A percentile compares a stretch with the other conserved stretches of the same genome.
Conservation (phyloP, 345 rosid genomes). For the Camelina sativa region DNA sequence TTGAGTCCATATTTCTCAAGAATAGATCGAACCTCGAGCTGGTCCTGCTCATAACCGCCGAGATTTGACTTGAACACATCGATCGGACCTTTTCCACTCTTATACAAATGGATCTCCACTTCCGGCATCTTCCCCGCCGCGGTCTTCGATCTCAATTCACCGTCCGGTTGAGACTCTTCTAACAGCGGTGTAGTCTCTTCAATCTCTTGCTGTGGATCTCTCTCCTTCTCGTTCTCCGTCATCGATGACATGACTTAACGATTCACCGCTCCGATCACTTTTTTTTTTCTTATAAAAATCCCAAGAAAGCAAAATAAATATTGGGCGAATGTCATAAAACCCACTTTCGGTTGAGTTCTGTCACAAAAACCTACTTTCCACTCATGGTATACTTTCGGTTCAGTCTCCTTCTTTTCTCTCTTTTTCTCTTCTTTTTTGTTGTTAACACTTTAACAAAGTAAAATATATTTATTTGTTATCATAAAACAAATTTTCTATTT, state of each 20-base stretch:
- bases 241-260: slow-evolving; percentile 35
- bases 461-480: too few species aligned
- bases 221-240: slow-evolving; percentile 25
- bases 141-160: slow-evolving; percentile 29
- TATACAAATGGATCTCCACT: slow-evolving; percentile 77
- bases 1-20: slow-evolving; percentile 76
- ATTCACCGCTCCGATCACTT: slow-evolving; percentile 26
- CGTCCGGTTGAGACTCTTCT: slow-evolving; percentile 27
- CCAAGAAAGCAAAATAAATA: not conserved
- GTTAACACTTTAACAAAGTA: too few species aligned
- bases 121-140: slow-evolving; percentile 66
- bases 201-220: slow-evolving; percentile 48
- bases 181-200: slow-evolving; percentile 51
- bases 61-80: slow-evolving; percentile 72
- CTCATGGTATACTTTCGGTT: too few species aligned
- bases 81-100: slow-evolving; percentile 82
- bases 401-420: too few species aligned
- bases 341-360: too few species aligned
- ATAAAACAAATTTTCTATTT: too few species aligned
- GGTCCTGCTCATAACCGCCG: slow-evolving; percentile 88
- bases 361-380: too few species aligned
- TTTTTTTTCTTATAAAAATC: not conserved
- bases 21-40: slow-evolving; percentile 81
- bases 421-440: too few species aligned
- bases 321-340: too few species aligned